A percentile compares a stretch with the other conserved stretches of the same genome.
phyloP scores from a whole-genome alignment of 2,329 filamentous ascomycete species.

The Penicillium sp. region DNA sequence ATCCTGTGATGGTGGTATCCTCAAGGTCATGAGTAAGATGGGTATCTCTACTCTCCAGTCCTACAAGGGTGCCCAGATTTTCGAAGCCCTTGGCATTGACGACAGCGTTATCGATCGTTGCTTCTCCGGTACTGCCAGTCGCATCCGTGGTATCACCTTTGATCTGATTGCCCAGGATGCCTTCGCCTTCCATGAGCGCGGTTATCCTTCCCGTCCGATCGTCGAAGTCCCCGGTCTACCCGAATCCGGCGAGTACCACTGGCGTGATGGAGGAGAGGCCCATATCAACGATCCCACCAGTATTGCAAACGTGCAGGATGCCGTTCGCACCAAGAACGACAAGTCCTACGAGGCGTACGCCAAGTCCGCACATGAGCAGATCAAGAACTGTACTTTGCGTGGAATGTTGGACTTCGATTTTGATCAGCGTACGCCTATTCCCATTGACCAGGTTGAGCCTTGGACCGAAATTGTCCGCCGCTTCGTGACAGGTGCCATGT shows the following conservation, averaged over 20 bases:
- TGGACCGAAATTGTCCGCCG: slow-evolving; percentile 97
- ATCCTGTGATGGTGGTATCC: slow-evolving; percentile 87
- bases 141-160: slow-evolving; percentile 89
- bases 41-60: slow-evolving; percentile 92
- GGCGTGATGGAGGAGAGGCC: slow-evolving; percentile 89
- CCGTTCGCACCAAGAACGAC: slow-evolving; percentile 92
- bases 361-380: slow-evolving; percentile 83
- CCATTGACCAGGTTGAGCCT: slow-evolving; percentile 92
- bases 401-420: slow-evolving; percentile 95
- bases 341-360: slow-evolving; percentile 98
- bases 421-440: slow-evolving; percentile 71
- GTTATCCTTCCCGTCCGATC: slow-evolving; percentile 73
- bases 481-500: slow-evolving; percentile 97
- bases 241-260: slow-evolving; percentile 95
- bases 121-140: slow-evolving; percentile 87
- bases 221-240: slow-evolving; percentile 68
- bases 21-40: slow-evolving; percentile 99
- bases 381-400: slow-evolving; percentile 90
- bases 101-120: slow-evolving; percentile 86
- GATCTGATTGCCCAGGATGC: slow-evolving; percentile 88
- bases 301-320: slow-evolving; percentile 95
- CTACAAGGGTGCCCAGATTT: slow-evolving; percentile 97
- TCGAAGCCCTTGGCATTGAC: slow-evolving; percentile 88
- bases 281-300: slow-evolving; percentile 91
- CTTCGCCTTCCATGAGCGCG: slow-evolving; percentile 88